Evolutionary conservation across 164 flowering plant genomes (phyloP).

Genomic region (Dillenia suffruticosa): DNA sequence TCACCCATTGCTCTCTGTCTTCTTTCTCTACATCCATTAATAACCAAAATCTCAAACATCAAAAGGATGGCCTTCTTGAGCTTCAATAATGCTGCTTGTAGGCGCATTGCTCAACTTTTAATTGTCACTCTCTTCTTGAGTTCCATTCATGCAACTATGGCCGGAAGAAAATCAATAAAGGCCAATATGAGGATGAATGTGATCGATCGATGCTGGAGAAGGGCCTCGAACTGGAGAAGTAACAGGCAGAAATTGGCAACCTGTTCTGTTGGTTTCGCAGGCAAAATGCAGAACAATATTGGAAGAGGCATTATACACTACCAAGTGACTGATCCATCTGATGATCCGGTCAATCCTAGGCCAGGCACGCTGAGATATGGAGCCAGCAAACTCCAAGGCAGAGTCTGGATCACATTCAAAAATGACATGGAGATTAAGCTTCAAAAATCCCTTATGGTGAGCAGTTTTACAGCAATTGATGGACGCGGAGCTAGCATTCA

Average conservation of each 20-base stretch:
- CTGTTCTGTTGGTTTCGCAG: conserved; percentile 78
- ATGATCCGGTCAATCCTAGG: conserved; percentile 54
- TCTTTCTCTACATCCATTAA: too few species aligned
- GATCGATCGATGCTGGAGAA: conserved; percentile 79
- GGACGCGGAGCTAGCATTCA: conserved; percentile 68
- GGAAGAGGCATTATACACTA: conserved; percentile 40
- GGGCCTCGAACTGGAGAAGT: conserved; percentile 44
- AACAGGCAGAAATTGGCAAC: conserved; percentile 51
- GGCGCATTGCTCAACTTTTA: too few species aligned
- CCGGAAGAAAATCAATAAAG: too few species aligned
- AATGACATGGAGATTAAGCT: conserved; percentile 65
- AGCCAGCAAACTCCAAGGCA: conserved; percentile 43
- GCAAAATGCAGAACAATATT: conserved; percentile 64
- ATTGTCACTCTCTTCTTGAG: too few species aligned
- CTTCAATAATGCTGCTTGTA: too few species aligned
- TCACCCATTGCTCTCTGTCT: too few species aligned
- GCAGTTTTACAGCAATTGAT: conserved; percentile 70
- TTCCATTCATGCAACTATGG: too few species aligned
- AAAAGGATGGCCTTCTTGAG: too few species aligned
- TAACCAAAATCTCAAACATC: too few species aligned
- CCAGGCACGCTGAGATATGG: conserved; percentile 69
- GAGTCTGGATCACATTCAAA: conserved; percentile 74
- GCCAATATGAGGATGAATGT: conserved; percentile 22
- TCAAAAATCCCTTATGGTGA: conserved; percentile 49
- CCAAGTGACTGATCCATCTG: conserved; percentile 59